Evolutionary conservation across 2,329 filamentous ascomycete genomes (phyloP).

Genomic region (Xylariomycetidae sp.): DNA sequence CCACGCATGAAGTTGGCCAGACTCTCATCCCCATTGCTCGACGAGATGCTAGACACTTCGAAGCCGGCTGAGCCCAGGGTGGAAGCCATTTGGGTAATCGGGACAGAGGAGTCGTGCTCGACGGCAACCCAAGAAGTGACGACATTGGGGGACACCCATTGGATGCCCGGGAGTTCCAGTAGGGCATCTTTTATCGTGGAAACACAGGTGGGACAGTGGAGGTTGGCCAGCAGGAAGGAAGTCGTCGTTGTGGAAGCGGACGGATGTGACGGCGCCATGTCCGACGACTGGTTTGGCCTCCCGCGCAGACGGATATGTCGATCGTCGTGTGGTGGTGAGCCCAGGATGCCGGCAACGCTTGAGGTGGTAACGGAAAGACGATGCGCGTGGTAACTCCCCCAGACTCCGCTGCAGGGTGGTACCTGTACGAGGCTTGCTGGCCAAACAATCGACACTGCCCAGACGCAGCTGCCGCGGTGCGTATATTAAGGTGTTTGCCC

Average conservation of each 20-base stretch:
- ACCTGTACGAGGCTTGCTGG: no score
- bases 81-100: constrained; percentile 35
- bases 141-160: constrained; percentile 62
- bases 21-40: constrained; percentile 25
- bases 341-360: no score
- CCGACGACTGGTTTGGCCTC: constrained; percentile 2
- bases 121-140: constrained; percentile 58
- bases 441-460: no score
- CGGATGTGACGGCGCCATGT: constrained; percentile 19
- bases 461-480: no score
- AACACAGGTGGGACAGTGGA: constrained; percentile 75
- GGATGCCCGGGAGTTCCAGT: constrained; percentile 37
- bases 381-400: no score
- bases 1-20: constrained; percentile 13
- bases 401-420: no score
- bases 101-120: constrained; percentile 44
- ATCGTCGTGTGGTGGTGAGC: not conserved
- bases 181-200: constrained; percentile 57
- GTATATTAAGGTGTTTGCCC: constrained; percentile 10
- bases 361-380: no score
- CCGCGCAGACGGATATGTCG: not conserved
- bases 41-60: constrained; percentile 45
- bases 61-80: constrained; percentile 53
- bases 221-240: constrained; percentile 62
- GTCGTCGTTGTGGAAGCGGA: constrained; percentile 47